These are phyloP conservation scores for Epicoccum nigrum DNA, from an alignment of 2,329 filamentous ascomycete species.

Conservation along the genomic window DNA sequence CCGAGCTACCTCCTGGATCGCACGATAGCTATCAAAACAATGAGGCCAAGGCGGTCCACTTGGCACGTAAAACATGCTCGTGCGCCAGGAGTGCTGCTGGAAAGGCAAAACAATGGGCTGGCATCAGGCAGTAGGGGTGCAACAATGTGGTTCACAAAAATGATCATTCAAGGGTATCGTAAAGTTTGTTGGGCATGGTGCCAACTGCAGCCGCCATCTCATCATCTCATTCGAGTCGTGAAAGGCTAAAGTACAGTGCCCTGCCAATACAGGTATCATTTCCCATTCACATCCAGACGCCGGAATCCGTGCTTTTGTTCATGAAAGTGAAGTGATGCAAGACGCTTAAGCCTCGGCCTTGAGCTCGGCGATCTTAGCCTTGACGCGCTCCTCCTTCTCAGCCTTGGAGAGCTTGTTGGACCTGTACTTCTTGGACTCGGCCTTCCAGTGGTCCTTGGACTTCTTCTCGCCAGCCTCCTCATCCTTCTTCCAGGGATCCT, in stretches of 20 bases:
- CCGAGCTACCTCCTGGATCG: not conserved
- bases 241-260: conserved; percentile 42
- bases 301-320: conserved; percentile 45
- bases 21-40: conserved; percentile 1
- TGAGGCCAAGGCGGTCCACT: conserved; percentile 7
- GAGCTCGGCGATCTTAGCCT: conserved; percentile 89
- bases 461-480: conserved; percentile 80
- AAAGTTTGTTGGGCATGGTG: conserved; percentile 19
- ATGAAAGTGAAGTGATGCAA: conserved; percentile 30
- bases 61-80: not conserved
- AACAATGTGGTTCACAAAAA: conserved; percentile 9
- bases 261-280: conserved; percentile 36
- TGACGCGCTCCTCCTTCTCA: conserved; percentile 81
- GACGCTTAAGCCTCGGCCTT: conserved; percentile 59
- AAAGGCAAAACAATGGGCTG: not conserved
- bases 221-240: conserved; percentile 40
- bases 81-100: not conserved
- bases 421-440: conserved; percentile 90
- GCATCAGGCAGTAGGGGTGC: not conserved
- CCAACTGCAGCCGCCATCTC: conserved; percentile 35
- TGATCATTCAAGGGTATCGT: conserved; percentile 22
- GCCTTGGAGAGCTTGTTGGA: conserved; percentile 78
- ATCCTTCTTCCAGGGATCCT: conserved; percentile 96
- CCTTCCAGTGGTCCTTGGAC: conserved; percentile 96
- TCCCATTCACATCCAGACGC: conserved; percentile 45